Evolutionary conservation across 2,329 filamentous ascomycete species (phyloP).

Genomic region (Rhynchosporium graminicola): DNA sequence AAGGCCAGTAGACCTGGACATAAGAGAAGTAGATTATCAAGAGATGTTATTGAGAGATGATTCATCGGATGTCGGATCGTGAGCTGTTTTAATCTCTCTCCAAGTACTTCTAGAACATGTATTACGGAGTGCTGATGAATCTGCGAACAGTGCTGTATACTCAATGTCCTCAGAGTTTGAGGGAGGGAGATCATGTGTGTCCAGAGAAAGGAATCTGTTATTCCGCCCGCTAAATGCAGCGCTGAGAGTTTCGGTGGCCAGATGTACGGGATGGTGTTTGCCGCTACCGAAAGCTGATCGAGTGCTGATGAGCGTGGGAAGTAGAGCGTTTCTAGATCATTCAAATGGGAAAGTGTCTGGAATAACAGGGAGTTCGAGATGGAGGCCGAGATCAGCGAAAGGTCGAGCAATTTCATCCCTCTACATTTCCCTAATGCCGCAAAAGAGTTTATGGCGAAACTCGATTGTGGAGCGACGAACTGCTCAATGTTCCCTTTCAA

Average conservation of each 20-base stretch:
- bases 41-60: conserved; percentile 29
- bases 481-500: conserved; percentile 40
- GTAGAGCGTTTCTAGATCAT: conserved; percentile 37
- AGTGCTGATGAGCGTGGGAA: conserved; percentile 38
- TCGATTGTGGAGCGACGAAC: conserved; percentile 41
- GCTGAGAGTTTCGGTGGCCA: conserved; percentile 40
- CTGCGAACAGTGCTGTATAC: conserved; percentile 40
- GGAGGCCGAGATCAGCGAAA: conserved; percentile 39
- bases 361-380: conserved; percentile 39
- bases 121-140: conserved; percentile 31
- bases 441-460: conserved; percentile 41
- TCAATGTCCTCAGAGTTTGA: conserved; percentile 31
- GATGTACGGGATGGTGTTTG: conserved; percentile 24
- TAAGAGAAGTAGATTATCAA: conserved; percentile 32
- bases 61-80: conserved; percentile 41
- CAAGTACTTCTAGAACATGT: conserved; percentile 30
- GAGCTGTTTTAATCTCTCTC: conserved; percentile 35
- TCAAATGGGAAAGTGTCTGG: conserved; percentile 37
- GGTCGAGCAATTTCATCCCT: conserved; percentile 36
- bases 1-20: conserved; percentile 36
- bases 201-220: conserved; percentile 37
- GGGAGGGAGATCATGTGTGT: conserved; percentile 33
- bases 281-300: conserved; percentile 19
- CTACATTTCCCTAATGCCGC: conserved; percentile 41
- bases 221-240: conserved; percentile 40